Evolutionary conservation across 306 rosid genomes (phyloP), one percentile per base, ranked within the genome.

Genomic region (Pyrus bretschneideri): DNA sequence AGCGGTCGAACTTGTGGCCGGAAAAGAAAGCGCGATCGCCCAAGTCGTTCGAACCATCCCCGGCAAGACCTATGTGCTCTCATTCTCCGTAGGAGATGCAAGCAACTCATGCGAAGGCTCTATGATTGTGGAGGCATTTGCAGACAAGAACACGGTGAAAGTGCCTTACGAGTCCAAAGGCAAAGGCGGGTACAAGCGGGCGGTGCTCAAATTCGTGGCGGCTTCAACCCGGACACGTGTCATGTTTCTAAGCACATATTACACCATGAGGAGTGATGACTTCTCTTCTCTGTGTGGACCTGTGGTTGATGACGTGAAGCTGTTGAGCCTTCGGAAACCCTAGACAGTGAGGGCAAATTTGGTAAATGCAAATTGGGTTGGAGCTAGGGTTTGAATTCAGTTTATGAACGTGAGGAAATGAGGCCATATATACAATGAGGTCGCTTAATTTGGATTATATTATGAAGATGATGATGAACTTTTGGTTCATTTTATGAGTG

Each of bases 21-120:
- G 99, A 2, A 96, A 96, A 85, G 99, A 96, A 40, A 96, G 99
- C 22, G 99, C 98, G 3, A 92, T 96, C 2, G 98, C 99, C 1
- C 99, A 96, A 69, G 84, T 96, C 1, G 97, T 83, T 27, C 83
- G 99, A 49, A 96, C 98, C 11, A 74, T 86, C 35, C 91, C 96
- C 0, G 96, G 97, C 5, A 90, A 74, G 69, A 89, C 87, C 52
- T 95, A 95, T 65, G 78, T 85, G 6, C 93, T 95, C 21, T 73
- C 96, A 11, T 95, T 95, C 46, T 79, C 89, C 0, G 97, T 95
- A 0, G 99, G 99, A 2, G 99, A 95, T 27, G 98, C 97, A 1
- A 88, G 89, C 82, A 95, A 95, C 82, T 78, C 98, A 0, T 95
- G 99, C 23, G 93, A 89, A 77, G 99, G 99, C 4, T 88, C 99